Base-by-base conservation (phyloP, 768 basidiomycete species). In the Podaxis rugospora region DNA sequence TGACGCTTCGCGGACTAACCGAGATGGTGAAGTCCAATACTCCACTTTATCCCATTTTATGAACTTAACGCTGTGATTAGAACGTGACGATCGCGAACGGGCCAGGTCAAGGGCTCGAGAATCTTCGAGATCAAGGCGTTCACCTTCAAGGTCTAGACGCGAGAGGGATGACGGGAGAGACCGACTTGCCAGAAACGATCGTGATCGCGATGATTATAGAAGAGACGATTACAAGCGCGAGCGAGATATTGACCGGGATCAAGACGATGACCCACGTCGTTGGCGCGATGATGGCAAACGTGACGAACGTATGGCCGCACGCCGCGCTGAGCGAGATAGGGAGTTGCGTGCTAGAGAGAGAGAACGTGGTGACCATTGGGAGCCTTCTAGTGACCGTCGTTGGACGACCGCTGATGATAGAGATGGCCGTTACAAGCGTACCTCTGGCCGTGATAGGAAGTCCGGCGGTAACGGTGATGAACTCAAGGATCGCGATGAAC, bases 201-300 rank as follows among this genome's bases (percentile, higher is more conserved):
- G 59, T 51, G 86, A 87, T 37, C 67, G 71, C 39, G 69, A 70
- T 40, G 75, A 75, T 28, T 69, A 73, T 54, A 71, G 72, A 50
- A 70, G 74, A 55, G 76, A 77, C 51, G 74, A 75, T 46, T 63
- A 72, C 56, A 77, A 76, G 47, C 75, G 79, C 16, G 80, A 78
- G 39, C 74, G 75, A 65, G 78, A 78, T 35, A 62, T 70, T 61
- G 80, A 80, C 56, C 65, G 70, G 21, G 78, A 78, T n/a, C 86
- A 86, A 14, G 73, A 73, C 6, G 89, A 91, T 47, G 89, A 92
- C 65, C 75, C 86, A 25, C 79, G 91, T 55, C 83, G 86, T 62
- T 93, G 90, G 90, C 79, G 89, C 66, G 90, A 93, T 68, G 90
- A 92, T 65, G 90, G 90, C 14, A 89, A 84, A 70, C 81, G 90